Evolutionary conservation across 2,329 filamentous ascomycete genomes (phyloP), one percentile per base, ranked within the genome.

Genomic region (Aspergillus puulaauensis): DNA sequence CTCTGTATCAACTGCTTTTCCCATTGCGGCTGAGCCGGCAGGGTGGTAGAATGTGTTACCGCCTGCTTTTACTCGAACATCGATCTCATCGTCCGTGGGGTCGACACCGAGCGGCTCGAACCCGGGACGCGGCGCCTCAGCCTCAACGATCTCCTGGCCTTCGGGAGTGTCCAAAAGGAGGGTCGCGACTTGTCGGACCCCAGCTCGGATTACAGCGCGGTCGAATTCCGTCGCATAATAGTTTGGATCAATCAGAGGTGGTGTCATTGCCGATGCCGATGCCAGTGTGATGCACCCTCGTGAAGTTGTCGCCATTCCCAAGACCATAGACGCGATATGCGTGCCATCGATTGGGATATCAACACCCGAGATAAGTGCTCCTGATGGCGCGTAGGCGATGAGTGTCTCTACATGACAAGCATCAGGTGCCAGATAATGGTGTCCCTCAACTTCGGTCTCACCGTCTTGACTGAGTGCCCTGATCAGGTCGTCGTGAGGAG

Each of bases 201-300:
- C 61, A 21, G 60, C 31, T 12, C 63, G 56, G 40, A 69, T 35
- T 12, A 58, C 45, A 0, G 54, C 50, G 15, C 67, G 59, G 52
- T 70, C 69, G 7, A 66, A 52, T 35, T 70, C 66, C 1, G 68
- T 71, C 2, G 63, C 62, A 27, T 64, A 70, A 39, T 71, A 71
- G 43, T 73, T 71, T 0, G 69, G 68, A 46, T 74, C 66, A 35
- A 73, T 70, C 4, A 62, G 23, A 1, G 68, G 69, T 1, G 60
- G n/a, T 0, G 35, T 58, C 11, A 19, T 53, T 5, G 68, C 60
- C n/a, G 61, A 48, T 1, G 54, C 47, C 4, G 64, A 64, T 0
- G 59, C 43, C 2, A 69, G 33, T 2, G 56, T 63, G 14, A 68
- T 63, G 4, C 40, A 37, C 2, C 67, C 68, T 3, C 63, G 54